Conservation (phyloP, 495 filamentous ascomycete species). For the Aspergillus steynii region DNA sequence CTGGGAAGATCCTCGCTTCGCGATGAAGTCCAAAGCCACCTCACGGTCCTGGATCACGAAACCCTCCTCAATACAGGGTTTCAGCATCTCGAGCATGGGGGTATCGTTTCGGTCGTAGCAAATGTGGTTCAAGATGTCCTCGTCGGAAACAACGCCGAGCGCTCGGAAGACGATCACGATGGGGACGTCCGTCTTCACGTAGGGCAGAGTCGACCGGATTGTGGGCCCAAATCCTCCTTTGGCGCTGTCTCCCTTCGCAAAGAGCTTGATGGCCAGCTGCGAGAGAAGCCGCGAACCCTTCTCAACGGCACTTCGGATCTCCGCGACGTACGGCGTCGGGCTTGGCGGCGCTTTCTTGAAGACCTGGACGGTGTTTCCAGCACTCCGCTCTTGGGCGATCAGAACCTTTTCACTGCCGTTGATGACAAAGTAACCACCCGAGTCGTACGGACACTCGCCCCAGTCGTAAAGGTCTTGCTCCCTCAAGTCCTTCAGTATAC, state of each 20-base stretch:
- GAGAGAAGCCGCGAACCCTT: conserved; percentile 94
- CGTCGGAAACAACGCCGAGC: conserved; percentile 92
- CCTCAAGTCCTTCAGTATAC: conserved; percentile 75
- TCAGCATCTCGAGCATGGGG: conserved; percentile 95
- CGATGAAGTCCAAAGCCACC: conserved; percentile 94
- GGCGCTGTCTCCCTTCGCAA: conserved; percentile 74
- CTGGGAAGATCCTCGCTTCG: conserved; percentile 77
- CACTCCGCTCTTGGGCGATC: conserved; percentile 95
- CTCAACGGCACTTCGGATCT: conserved; percentile 94
- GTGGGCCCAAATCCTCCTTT: conserved; percentile 82
- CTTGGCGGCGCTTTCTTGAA: conserved; percentile 94
- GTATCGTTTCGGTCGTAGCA: conserved; percentile 94
- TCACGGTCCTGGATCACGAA: conserved; percentile 95
- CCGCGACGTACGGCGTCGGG: conserved; percentile 86
- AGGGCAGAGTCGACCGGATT: conserved; percentile 85
- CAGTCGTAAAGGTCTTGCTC: conserved; percentile 81
- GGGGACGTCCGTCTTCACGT: conserved; percentile 90
- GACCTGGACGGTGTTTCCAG: conserved; percentile 97
- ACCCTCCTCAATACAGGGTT: conserved; percentile 94
- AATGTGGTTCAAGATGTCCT: conserved; percentile 96
- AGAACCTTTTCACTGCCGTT: conserved; percentile 99
- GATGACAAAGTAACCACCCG: conserved; percentile 98
- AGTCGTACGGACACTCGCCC: conserved; percentile 97
- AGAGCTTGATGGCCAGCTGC: conserved; percentile 83
- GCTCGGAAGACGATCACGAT: conserved; percentile 94